Evolutionary conservation across 768 basidiomycete genomes (phyloP).

Genomic region (Phanerochaete carnosa): DNA sequence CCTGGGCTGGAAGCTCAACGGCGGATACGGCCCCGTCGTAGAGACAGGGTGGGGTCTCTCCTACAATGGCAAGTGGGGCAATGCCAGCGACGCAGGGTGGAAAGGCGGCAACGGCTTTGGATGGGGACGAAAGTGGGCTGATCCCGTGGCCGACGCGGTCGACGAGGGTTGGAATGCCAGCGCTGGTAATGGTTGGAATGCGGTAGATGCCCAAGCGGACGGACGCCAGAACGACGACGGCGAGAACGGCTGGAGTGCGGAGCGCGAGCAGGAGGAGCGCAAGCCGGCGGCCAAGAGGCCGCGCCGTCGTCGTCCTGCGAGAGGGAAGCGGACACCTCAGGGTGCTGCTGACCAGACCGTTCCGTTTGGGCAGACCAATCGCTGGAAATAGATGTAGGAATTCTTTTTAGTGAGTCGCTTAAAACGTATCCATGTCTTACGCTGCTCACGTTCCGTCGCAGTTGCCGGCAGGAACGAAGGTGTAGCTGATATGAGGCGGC

Average conservation of each 20-base stretch:
- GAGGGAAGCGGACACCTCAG: background rate
- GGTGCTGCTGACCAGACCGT: background rate
- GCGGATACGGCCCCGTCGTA: conserved; percentile 8
- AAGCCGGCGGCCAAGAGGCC: background rate
- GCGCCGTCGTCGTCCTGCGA: background rate
- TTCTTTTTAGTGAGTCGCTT: too few relatives aligned
- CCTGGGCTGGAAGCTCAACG: background rate
- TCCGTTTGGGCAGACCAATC: background rate
- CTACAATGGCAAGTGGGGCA: background rate
- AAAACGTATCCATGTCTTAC: too few relatives aligned
- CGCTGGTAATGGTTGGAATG: too few relatives aligned
- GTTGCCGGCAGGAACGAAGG: too few relatives aligned
- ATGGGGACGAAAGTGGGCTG: background rate
- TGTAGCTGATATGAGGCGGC: too few relatives aligned
- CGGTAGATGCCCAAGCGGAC: too few relatives aligned
- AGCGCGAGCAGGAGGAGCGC: background rate
- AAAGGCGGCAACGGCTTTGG: background rate
- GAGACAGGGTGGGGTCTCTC: background rate
- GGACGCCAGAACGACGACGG: too few relatives aligned
- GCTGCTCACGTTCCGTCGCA: too few relatives aligned
- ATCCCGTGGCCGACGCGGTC: background rate
- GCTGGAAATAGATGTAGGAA: background rate
- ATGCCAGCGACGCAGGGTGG: background rate
- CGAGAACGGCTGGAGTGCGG: too few relatives aligned
- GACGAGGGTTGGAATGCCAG: too few relatives aligned